Conservation (phyloP, 345 rosid genomes). For the Gossypium stocksii region DNA sequence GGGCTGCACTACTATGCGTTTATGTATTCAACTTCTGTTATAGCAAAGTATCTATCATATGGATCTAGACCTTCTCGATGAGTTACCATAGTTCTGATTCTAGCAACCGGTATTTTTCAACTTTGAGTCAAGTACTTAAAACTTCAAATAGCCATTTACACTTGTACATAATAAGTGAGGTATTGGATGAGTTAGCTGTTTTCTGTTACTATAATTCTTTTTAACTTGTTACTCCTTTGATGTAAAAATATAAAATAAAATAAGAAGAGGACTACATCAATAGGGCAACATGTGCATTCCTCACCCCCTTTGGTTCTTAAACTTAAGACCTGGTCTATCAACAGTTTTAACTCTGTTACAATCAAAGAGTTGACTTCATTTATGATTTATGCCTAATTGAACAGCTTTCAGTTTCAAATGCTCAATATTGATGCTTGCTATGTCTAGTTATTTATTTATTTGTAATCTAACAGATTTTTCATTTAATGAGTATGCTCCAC, state of each 20-base stretch:
- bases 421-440: background rate
- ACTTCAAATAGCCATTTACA: background rate
- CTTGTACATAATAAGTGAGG: background rate
- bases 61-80: background rate
- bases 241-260: background rate
- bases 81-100: background rate
- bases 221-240: background rate
- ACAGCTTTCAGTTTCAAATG: background rate
- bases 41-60: background rate
- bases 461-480: background rate
- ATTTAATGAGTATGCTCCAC: slow-evolving; percentile 16
- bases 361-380: background rate
- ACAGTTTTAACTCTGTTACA: background rate
- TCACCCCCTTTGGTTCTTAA: background rate
- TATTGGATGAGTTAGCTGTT: background rate
- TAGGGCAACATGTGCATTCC: background rate
- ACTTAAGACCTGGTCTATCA: background rate
- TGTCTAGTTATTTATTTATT: background rate
- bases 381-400: background rate
- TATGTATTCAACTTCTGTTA: background rate
- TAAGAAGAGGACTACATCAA: background rate
- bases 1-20: background rate
- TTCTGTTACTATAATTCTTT: background rate
- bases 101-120: background rate
- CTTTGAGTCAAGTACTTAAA: background rate